Evolutionary conservation across 2,329 filamentous ascomycete genomes (phyloP).

Genomic region (Neopestalotiopsis clavispora): DNA sequence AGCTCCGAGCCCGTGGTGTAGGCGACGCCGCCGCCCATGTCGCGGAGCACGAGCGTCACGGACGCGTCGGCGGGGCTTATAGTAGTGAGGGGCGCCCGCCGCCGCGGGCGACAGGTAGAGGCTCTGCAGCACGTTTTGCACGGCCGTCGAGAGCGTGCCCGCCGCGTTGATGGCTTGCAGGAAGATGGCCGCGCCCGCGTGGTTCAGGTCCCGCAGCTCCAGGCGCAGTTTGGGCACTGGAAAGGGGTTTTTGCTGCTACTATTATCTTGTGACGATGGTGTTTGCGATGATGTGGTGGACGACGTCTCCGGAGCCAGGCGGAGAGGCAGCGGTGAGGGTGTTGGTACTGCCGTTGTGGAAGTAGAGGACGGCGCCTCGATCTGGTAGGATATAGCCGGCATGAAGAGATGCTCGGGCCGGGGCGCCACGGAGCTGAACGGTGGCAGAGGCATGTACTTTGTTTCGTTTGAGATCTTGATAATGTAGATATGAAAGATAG

Average conservation of each 20-base stretch:
- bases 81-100: not conserved
- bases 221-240: conserved; percentile 62
- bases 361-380: conserved; percentile 23
- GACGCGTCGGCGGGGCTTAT: conserved; percentile 69
- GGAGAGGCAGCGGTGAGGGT: conserved; percentile 24
- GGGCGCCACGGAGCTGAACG: conserved; percentile 37
- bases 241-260: conserved; percentile 33
- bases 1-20: conserved; percentile 84
- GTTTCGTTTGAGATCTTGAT: too few relatives aligned
- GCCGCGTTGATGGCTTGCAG: conserved; percentile 68
- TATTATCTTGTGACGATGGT: too few relatives aligned
- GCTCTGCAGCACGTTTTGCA: conserved; percentile 70
- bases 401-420: conserved; percentile 37
- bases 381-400: conserved; percentile 34
- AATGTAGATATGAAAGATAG: not conserved
- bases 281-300: not conserved
- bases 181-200: conserved; percentile 69
- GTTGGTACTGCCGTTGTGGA: conserved; percentile 19
- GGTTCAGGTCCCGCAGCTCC: conserved; percentile 61
- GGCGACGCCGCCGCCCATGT: conserved; percentile 80
- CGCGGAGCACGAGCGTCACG: conserved; percentile 80
- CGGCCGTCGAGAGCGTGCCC: conserved; percentile 64
- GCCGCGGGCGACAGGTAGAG: conserved; percentile 66
- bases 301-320: conserved; percentile 1
- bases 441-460: conserved; percentile 33